Evolutionary conservation across 1,139 yeast species (phyloP), one percentile per base, ranked within the genome.

Genomic region (Taphrina sp.): DNA sequence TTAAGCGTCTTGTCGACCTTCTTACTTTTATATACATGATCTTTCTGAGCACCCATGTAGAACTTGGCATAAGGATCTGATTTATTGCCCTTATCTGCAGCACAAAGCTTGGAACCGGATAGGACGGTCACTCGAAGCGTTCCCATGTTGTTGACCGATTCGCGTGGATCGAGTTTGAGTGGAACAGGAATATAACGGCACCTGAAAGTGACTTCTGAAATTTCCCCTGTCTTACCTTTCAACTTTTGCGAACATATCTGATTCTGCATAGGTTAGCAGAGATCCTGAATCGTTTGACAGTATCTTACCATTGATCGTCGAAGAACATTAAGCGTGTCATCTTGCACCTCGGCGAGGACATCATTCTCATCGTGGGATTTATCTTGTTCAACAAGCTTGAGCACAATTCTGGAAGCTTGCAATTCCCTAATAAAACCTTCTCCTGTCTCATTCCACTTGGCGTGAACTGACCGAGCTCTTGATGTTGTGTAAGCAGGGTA

Each of bases 1-100:
- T 85, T 79, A 64, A 92, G 77, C 0, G 96, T 88, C 76, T 82
- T 89, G 76, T 90, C 92, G 61, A 80, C 73, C 42, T 83, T 83
- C 70, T 87, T 83, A 38, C 96, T 79, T 74, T 87, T 88, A 74
- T 74, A 80, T 7, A 82, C 80, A 60, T 77, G 74, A 47, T 73
- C 77, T 26, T 83, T 82, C 20, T 51, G 37, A 1, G 36, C 28
- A 67, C 87, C 80, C 66, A 88, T 70, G 64, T 71, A 79, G 59
- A 87, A 76, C 65, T 82, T 78, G 58, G 82, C 76, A 66, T 82
- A 92, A 60, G 99, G 99, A 70, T 92, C 99, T 5, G 96, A 87
- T 67, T 84, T 85, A 56, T 97, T 97, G 63, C 85, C 83, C 24
- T 87, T 75, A 69, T 92, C 99, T 23, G 92, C 94, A 12, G 95